phyloP scores from a whole-genome alignment of 495 filamentous ascomycete species.

The Terfezia claveryi region DNA sequence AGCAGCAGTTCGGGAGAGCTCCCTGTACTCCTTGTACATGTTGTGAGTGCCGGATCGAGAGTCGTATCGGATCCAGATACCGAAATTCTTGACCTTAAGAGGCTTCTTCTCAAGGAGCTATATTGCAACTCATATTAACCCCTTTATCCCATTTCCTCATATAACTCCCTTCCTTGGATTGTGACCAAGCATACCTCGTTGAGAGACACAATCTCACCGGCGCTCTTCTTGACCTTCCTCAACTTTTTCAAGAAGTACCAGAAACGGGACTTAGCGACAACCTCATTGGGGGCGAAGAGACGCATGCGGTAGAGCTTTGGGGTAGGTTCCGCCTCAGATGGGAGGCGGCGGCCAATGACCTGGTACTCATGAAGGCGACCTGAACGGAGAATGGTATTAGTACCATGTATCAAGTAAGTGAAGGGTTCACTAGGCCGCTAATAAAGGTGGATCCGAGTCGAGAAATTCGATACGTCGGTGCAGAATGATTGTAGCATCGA shows the following conservation, averaged over 20 bases:
- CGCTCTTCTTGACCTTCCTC: conserved; percentile 98
- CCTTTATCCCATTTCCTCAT: conserved; percentile 1
- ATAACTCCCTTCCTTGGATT: not conserved
- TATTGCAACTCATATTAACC: not conserved
- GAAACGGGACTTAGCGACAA: conserved; percentile 97
- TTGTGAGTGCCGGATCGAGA: conserved; percentile 99
- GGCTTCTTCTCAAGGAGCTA: conserved; percentile 98
- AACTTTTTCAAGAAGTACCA: conserved; percentile 99
- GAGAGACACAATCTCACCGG: conserved; percentile 92
- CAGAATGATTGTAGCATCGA: no score
- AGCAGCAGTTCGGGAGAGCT: conserved; percentile 83
- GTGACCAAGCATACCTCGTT: conserved; percentile 52
- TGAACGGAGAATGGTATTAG: no score
- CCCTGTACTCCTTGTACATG: conserved; percentile 99
- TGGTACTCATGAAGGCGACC: conserved; percentile 95
- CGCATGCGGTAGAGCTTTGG: conserved; percentile 99
- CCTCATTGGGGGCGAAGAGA: conserved; percentile 92
- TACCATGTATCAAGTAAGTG: no score
- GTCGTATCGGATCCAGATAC: conserved; percentile 99
- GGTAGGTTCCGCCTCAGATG: conserved; percentile 78
- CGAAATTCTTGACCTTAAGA: conserved; percentile 99
- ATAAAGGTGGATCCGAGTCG: no score
- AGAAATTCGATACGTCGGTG: no score
- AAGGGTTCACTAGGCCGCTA: no score
- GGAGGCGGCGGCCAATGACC: conserved; percentile 98